Conservation (phyloP, 768 basidiomycete genomes). For the Suillus luteus region DNA sequence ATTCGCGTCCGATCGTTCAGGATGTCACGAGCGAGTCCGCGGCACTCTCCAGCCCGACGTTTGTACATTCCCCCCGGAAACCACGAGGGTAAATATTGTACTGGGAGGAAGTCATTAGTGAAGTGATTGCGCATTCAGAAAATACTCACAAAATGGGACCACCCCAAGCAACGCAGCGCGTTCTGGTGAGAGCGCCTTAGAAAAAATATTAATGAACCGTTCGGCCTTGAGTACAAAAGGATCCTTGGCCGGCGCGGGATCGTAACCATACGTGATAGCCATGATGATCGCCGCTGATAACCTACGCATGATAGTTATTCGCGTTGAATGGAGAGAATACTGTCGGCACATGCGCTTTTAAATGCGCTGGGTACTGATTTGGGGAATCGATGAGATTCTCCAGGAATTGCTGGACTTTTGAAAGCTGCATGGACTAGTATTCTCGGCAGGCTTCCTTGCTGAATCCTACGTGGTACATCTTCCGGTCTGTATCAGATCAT, state of each 20-base stretch:
- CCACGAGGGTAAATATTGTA: slow-evolving; percentile 35
- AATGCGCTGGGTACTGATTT: slow-evolving; percentile 21
- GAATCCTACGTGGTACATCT: slow-evolving; percentile 23
- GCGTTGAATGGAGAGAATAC: background rate
- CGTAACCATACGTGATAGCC: slow-evolving; percentile 29
- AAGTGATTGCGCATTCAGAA: background rate
- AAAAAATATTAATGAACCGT: slow-evolving; percentile 16
- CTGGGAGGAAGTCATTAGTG: slow-evolving; percentile 6
- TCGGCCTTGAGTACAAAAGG: slow-evolving; percentile 27
- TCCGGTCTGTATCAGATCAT: slow-evolving; percentile 23
- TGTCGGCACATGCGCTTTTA: slow-evolving; percentile 25
- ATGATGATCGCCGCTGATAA: slow-evolving; percentile 27
- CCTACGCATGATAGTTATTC: slow-evolving; percentile 13
- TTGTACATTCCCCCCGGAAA: slow-evolving; percentile 35
- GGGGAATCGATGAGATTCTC: slow-evolving; percentile 24
- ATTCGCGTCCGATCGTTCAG: slow-evolving; percentile 19
- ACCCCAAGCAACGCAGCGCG: slow-evolving; percentile 22
- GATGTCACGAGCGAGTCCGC: slow-evolving; percentile 26
- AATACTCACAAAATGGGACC: slow-evolving; percentile 30
- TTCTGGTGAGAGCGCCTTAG: slow-evolving; percentile 21
- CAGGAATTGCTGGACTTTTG: slow-evolving; percentile 25
- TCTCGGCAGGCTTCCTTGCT: slow-evolving; percentile 16
- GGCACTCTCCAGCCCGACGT: slow-evolving; percentile 19
- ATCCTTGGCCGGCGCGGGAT: slow-evolving; percentile 25
- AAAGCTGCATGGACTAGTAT: slow-evolving; percentile 21